Evolutionary conservation across 192 early-diverging fungal species (phyloP).

Genomic region (Dispira parvispora): DNA sequence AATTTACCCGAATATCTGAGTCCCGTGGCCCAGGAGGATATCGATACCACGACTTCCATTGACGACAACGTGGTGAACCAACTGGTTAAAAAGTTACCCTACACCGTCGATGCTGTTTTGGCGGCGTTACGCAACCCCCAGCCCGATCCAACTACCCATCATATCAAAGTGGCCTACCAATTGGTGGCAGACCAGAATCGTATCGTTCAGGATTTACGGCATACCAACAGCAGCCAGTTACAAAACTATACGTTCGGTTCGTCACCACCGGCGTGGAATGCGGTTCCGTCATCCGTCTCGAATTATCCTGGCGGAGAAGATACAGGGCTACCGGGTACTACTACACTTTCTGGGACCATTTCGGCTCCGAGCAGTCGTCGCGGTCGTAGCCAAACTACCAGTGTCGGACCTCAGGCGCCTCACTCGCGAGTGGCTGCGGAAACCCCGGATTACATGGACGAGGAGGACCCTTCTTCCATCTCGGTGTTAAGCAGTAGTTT

Average conservation of each 20-base stretch:
- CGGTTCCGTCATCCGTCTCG: constrained; percentile 10
- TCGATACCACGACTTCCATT: constrained; percentile 37
- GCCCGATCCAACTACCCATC: constrained; percentile 54
- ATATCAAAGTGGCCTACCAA: constrained; percentile 93
- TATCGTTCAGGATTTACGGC: not conserved
- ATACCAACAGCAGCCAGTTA: not conserved
- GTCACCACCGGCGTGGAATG: constrained; percentile 60
- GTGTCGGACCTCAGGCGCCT: no score
- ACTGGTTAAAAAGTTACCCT: constrained; percentile 34
- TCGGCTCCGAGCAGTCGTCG: constrained; percentile 1
- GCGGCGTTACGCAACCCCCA: constrained; percentile 51
- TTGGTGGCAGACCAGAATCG: constrained; percentile 57
- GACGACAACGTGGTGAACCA: constrained; percentile 72
- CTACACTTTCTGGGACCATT: no score
- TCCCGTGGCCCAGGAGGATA: constrained; percentile 55
- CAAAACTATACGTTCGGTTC: constrained; percentile 27
- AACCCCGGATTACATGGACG: no score
- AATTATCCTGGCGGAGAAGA: no score
- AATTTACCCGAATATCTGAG: constrained; percentile 77
- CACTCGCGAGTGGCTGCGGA: no score
- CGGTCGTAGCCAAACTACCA: constrained; percentile 6
- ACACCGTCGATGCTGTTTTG: constrained; percentile 41
- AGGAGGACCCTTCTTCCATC: constrained; percentile 23
- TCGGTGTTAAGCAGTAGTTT: constrained; percentile 25
- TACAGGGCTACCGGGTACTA: no score